Percentiles rank a stretch among this genome's conserved stretches.
phyloP scores from a whole-genome alignment of 2,329 filamentous ascomycete genomes.

The Albophoma yamanashiensis region DNA sequence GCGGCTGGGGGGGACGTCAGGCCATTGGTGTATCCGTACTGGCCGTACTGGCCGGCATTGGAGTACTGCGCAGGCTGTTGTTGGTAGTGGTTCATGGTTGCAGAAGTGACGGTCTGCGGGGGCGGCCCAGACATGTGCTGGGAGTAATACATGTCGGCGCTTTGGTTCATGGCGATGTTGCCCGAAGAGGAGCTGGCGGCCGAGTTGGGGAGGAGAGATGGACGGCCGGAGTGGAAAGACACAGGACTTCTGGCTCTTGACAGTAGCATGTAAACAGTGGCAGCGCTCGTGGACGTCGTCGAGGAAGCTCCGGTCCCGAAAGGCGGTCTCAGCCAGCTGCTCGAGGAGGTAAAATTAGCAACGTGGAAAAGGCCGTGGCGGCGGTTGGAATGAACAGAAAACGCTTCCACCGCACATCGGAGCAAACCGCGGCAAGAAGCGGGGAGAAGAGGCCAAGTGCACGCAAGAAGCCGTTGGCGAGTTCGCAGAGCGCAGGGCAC shows the following conservation, averaged over 20 bases:
- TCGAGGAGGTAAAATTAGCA: not conserved
- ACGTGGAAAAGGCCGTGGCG: not conserved
- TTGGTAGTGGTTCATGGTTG: slow-evolving; percentile 65
- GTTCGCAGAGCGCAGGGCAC: not conserved
- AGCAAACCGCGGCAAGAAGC: not conserved
- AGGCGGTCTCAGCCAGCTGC: not conserved
- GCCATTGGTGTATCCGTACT: slow-evolving; percentile 68
- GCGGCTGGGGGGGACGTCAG: slow-evolving; percentile 69
- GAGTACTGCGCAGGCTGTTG: slow-evolving; percentile 63
- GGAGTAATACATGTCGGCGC: slow-evolving; percentile 78
- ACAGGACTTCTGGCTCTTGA: not conserved
- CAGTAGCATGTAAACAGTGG: not conserved
- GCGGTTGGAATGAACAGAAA: not conserved
- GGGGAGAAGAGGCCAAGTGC: not conserved
- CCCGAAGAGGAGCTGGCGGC: slow-evolving; percentile 19
- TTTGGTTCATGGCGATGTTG: slow-evolving; percentile 65
- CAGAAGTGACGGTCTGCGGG: slow-evolving; percentile 67
- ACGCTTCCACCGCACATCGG: not conserved
- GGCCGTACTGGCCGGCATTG: slow-evolving; percentile 46
- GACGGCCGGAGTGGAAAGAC: not conserved
- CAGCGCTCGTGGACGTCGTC: not conserved
- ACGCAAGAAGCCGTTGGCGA: not conserved
- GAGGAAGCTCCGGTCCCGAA: not conserved
- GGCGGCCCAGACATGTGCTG: slow-evolving; percentile 68
- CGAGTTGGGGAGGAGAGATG: slow-evolving; percentile 25